Conservation (phyloP, 1,139 yeast species). For the Suhomyces maxii region DNA sequence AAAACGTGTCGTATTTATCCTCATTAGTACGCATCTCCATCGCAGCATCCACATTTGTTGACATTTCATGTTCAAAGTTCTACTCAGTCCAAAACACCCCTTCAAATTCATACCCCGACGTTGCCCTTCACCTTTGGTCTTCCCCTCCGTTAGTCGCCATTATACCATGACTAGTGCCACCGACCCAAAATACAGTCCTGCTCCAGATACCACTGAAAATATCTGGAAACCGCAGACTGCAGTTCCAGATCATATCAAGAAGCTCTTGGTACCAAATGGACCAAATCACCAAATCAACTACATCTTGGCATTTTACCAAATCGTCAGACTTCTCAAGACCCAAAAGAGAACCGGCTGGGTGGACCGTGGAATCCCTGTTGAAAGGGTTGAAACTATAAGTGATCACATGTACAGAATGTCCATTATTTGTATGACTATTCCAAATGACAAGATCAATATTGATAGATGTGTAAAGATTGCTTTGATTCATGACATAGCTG, state of each 20-base stretch:
- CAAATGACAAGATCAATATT: conserved; percentile 33
- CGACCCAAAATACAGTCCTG: conserved; percentile 4
- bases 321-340: conserved; percentile 70
- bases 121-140: neutral
- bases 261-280: conserved; percentile 34
- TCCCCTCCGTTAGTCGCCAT: neutral
- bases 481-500: conserved; percentile 92
- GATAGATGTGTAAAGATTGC: conserved; percentile 81
- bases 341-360: conserved; percentile 95
- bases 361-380: conserved; percentile 60
- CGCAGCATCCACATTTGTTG: conserved; percentile 2
- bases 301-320: conserved; percentile 71
- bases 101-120: neutral
- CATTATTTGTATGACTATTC: conserved; percentile 72
- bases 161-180: conserved; percentile 1
- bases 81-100: neutral
- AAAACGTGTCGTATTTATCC: neutral
- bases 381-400: conserved; percentile 67
- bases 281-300: conserved; percentile 38
- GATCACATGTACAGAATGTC: conserved; percentile 99
- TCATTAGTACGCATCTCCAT: neutral
- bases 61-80: neutral
- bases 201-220: conserved; percentile 17
- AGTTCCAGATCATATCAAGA: conserved; percentile 53
- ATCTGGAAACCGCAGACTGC: conserved; percentile 62